Percentiles rank a stretch among this genome's conserved stretches.
phyloP scores from a whole-genome alignment of 352 stramenopile species.

The Globisporangium iwayamae region DNA sequence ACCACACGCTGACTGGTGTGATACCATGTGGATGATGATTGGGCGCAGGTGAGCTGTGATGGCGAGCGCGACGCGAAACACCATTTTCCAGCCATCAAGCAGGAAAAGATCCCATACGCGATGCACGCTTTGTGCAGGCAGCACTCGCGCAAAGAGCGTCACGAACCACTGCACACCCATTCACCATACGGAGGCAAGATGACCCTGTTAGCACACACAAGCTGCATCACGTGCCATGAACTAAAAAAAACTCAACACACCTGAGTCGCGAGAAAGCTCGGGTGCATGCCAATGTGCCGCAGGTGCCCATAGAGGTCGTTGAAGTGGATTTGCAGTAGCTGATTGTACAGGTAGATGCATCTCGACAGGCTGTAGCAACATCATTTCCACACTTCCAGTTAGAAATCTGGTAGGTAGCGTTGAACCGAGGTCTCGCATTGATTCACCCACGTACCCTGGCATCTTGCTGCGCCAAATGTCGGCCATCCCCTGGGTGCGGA shows the following conservation, averaged over 20 bases:
- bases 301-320: conserved; percentile 62
- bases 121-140: conserved; percentile 38
- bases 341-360: conserved; percentile 76
- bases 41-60: conserved; percentile 55
- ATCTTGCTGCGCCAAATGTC: conserved; percentile 78
- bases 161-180: conserved; percentile 67
- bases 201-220: background rate
- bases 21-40: conserved; percentile 56
- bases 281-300: conserved; percentile 76
- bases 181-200: background rate
- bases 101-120: conserved; percentile 75
- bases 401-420: background rate
- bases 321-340: conserved; percentile 66
- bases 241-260: conserved; percentile 22
- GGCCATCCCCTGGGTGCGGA: conserved; percentile 49
- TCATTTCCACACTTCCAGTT: background rate
- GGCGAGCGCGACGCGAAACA: conserved; percentile 67
- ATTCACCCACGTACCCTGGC: conserved; percentile 38
- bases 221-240: background rate
- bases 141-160: conserved; percentile 71
- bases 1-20: background rate
- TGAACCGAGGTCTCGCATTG: too few species aligned
- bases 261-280: conserved; percentile 74
- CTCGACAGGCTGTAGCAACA: conserved; percentile 39
- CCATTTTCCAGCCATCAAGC: conserved; percentile 74